Conservation (phyloP, 179 eudicot species). For the Beta lomatogona region DNA sequence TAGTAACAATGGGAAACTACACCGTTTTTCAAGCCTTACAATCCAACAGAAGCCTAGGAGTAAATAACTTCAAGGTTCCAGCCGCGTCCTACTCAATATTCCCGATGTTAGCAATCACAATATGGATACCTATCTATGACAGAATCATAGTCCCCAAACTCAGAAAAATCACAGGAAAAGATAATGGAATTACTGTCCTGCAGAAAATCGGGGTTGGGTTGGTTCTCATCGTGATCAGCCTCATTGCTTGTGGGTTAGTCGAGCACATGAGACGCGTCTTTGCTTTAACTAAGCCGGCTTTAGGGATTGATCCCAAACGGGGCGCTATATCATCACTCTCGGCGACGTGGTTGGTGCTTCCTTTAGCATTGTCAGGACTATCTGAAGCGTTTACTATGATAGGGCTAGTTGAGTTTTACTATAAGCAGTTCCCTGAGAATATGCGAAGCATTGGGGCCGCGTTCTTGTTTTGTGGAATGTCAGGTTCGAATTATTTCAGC, state of each 20-base stretch:
- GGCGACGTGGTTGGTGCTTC: slow-evolving; percentile 63
- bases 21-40: slow-evolving; percentile 80
- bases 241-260: slow-evolving; percentile 37
- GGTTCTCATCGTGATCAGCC: slow-evolving; percentile 31
- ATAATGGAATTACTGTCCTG: slow-evolving; percentile 62
- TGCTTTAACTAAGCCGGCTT: slow-evolving; percentile 39
- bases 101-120: slow-evolving; percentile 53
- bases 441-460: slow-evolving; percentile 67
- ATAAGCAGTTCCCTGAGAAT: slow-evolving; percentile 59
- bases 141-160: slow-evolving; percentile 54
- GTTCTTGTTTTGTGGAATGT: slow-evolving; percentile 47
- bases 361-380: slow-evolving; percentile 48
- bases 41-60: slow-evolving; percentile 43
- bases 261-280: slow-evolving; percentile 42
- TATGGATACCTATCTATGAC: slow-evolving; percentile 77
- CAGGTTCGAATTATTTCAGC: slow-evolving; percentile 45
- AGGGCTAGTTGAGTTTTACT: slow-evolving; percentile 57
- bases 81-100: slow-evolving; percentile 66
- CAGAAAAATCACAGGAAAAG: slow-evolving; percentile 43
- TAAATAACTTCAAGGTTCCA: slow-evolving; percentile 52
- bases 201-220: slow-evolving; percentile 64
- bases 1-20: slow-evolving; percentile 45
- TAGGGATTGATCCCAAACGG: slow-evolving; percentile 28
- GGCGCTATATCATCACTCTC: slow-evolving; percentile 55
- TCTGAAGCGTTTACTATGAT: slow-evolving; percentile 64